Percentiles rank a stretch among this genome's conserved stretches.
Conservation (phyloP, 1,284 basidiomycete genomes). For the Uromyces viciae-fabae region DNA sequence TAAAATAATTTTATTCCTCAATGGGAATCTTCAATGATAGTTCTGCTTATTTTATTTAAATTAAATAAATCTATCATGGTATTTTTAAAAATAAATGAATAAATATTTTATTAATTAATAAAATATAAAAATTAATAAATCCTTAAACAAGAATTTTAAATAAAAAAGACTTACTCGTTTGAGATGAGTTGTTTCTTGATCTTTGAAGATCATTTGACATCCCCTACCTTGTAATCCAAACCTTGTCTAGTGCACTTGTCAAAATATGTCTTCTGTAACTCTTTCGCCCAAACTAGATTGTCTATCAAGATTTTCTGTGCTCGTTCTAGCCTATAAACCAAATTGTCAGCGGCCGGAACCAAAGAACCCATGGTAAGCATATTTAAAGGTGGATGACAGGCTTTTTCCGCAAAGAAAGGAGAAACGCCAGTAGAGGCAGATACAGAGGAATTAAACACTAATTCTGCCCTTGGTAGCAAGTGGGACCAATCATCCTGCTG, state of each 20-base stretch:
- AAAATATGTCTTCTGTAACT: neutral
- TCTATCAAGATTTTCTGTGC: neutral
- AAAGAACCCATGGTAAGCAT: neutral
- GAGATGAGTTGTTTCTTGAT: too few species aligned
- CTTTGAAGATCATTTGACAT: too few species aligned
- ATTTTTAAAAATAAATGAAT: too few species aligned
- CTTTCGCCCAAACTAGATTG: neutral
- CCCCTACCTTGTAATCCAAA: neutral
- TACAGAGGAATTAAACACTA: conserved; percentile 53
- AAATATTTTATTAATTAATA: too few species aligned
- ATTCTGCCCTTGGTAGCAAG: conserved; percentile 51
- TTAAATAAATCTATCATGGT: too few species aligned
- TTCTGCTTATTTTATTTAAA: too few species aligned
- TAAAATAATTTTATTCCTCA: too few species aligned
- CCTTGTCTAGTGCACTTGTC: neutral
- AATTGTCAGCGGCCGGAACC: neutral
- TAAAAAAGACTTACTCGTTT: too few species aligned
- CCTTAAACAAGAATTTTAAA: too few species aligned
- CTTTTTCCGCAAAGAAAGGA: conserved; percentile 58
- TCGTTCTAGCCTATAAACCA: neutral
- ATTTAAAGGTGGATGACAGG: conserved; percentile 53
- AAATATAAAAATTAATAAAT: too few species aligned
- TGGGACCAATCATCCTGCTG: conserved; percentile 44
- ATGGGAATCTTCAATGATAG: too few species aligned
- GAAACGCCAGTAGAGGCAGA: conserved; percentile 52